phyloP scores from a whole-genome alignment of 305 asterid genomes.

The Fraxinus latifolia region DNA sequence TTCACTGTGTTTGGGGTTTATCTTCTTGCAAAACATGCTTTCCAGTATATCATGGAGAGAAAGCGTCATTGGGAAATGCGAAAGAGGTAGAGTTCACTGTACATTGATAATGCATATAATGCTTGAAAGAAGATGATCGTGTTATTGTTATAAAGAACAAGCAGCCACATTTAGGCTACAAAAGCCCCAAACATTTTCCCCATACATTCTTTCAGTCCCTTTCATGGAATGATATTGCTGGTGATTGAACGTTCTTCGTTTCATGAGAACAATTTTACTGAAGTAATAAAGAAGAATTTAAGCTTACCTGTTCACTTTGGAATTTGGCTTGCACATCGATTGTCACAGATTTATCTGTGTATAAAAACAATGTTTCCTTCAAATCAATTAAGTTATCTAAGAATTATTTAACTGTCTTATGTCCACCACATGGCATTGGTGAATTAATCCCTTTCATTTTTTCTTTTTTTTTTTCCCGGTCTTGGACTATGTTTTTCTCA shows the following conservation, averaged over 20 bases:
- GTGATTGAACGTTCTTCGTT: neutral
- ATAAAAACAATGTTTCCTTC: neutral
- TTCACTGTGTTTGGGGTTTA: conserved; percentile 71
- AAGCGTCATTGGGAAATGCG: conserved; percentile 87
- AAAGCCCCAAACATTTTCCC: neutral
- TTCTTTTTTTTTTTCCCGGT: too few species aligned
- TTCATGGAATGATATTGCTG: neutral
- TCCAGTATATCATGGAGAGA: conserved; percentile 72
- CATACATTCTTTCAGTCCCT: neutral
- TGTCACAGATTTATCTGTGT: neutral
- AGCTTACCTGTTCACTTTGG: neutral
- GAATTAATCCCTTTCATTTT: neutral
- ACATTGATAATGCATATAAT: neutral
- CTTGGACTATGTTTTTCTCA: neutral
- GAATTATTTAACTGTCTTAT: neutral
- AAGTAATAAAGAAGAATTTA: neutral
- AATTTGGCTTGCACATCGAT: neutral
- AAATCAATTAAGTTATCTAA: neutral
- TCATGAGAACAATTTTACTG: neutral
- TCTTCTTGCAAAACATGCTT: conserved; percentile 71
- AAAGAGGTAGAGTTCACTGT: conserved; percentile 49
- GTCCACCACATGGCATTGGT: neutral
- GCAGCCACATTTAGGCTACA: neutral
- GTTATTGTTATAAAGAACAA: neutral
- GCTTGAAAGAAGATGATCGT: neutral